Evolutionary conservation across 1,284 basidiomycete species (phyloP), one percentile per base, ranked within the genome.

Genomic region (Sphaerobolus stellatus): DNA sequence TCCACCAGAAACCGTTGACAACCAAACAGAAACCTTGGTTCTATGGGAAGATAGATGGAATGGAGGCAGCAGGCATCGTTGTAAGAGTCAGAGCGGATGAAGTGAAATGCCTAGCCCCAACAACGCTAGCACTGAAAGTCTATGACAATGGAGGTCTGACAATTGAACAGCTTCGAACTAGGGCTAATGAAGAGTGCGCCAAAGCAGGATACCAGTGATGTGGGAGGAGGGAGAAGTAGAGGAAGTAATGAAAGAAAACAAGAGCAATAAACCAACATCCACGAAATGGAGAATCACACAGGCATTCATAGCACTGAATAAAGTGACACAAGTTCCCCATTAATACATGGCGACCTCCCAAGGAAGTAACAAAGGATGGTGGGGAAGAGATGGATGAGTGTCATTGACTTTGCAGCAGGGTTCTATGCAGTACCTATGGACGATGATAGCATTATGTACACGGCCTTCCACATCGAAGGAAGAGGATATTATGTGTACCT

Each of bases 71-170:
- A 1, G 41, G 41, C 6, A 56, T 62, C 24, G 43, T 62, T 20
- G 25, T 27, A 25, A 31, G 41, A 6, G 50, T 59, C 4, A 28
- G 45, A 1, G 54, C 58, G 7, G 54, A 58, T n/a, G 38, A 58
- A 11, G 54, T 62, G 31, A 56, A 54, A 20, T 56, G 54, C 30
- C 46, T 60, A 2, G 44, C 54, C 0, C 48, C 51, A 4, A 61
- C 47, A 5, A 59, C 44, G 29, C 50, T 64, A 16, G 59, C 55
- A 7, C 57, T 58, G 13, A 62, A 64, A 43, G 58, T 52, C 7
- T 68, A 72, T n/a, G n/a, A n/a, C n/a, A n/a, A n/a, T n/a, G 44
- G 61, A 68, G 68, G 68, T 0, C 58, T 71, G 0, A 58, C 65
- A 2, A 34, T 69, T 1, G 65, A 70, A 8, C 66, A 70, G 59